Evolutionary conservation across 345 rosid species (phyloP), one percentile per base, ranked within the genome.

Genomic region (Firmiana major): DNA sequence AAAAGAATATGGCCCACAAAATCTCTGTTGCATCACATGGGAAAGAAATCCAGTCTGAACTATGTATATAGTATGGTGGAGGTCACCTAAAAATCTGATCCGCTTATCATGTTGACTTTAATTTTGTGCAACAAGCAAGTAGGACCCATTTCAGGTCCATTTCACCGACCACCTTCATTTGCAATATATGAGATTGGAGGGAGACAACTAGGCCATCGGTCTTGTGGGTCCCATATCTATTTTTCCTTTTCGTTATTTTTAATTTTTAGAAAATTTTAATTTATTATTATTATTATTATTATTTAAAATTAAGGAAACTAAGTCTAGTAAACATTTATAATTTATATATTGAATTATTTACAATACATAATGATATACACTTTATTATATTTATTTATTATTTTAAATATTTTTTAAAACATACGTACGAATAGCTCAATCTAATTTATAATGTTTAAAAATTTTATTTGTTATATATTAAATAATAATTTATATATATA

Each of bases 21-120:
- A 42, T 74, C 67, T 46, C 68, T 22, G 73, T 59, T 58, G 40
- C 67, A 76, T 71, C 59, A 53, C 63, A 80, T 65, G 62, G 43
- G 34, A 28, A 62, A 19, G 70, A 65, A 40, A 40, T 65, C 70
- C 10, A 65, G 15, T n/a, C 48, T 45, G 28, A 19, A 16, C 26
- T 9, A 0, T 19, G 34, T 31, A 1, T 31, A 31, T 31, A 31
- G 66, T 31, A 34, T 15, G 31, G 42, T 31, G 26, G 48, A 7
- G 60, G 59, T 74, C 31, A 36, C 48, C 55, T 64, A 6, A 65
- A 65, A 79, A 73, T 79, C 73, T 74, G 40, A 65, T 5, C 74
- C 51, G 2, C 19, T 55, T 49, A 63, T 63, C 73, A 3, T 28
- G 21, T 22, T n/a, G 67, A 71, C 43, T 42, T 63, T 63, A 19